These are phyloP conservation scores for Dentipellis sp. DNA, from an alignment of 768 basidiomycete genomes.

Conservation along the genomic window DNA sequence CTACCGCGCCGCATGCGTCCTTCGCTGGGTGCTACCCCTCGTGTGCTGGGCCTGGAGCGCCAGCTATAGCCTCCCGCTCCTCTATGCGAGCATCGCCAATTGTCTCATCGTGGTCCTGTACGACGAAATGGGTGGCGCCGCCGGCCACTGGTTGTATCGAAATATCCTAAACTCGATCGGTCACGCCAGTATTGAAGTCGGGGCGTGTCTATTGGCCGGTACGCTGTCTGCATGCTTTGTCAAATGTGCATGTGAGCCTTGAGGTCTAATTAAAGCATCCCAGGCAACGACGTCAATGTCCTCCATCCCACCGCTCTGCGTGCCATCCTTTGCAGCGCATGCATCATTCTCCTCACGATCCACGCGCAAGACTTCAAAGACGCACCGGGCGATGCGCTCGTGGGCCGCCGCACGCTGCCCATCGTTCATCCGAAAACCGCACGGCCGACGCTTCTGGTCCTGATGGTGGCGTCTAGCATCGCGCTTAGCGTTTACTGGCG, in stretches of 20 bases:
- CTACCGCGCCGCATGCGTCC: slow-evolving; percentile 7
- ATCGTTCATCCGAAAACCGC: slow-evolving; percentile 11
- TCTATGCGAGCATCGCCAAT: slow-evolving; percentile 11
- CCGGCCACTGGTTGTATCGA: slow-evolving; percentile 25
- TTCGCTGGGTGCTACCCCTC: slow-evolving; percentile 22
- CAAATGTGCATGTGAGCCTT: too few species aligned
- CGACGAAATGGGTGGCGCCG: slow-evolving; percentile 17
- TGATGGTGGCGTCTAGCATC: slow-evolving; percentile 9
- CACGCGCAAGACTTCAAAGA: slow-evolving; percentile 20
- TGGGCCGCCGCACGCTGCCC: slow-evolving; percentile 17
- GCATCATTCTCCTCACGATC: slow-evolving; percentile 19
- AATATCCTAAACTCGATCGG: slow-evolving; percentile 28
- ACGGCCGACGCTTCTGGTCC: slow-evolving; percentile 3
- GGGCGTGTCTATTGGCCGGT: slow-evolving; percentile 14
- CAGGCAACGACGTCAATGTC: background rate
- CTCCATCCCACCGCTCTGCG: background rate
- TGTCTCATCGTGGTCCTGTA: slow-evolving; percentile 15
- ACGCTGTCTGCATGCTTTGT: background rate
- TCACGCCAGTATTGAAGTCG: slow-evolving; percentile 28
- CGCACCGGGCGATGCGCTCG: slow-evolving; percentile 14
- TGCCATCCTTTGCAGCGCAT: slow-evolving; percentile 6
- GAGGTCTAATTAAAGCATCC: background rate
- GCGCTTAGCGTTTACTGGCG: background rate
- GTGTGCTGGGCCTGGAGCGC: slow-evolving; percentile 18
- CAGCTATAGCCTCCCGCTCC: slow-evolving; percentile 9